Conservation (phyloP, 148 eudicot genomes). For the Dianthus caryophyllus region DNA sequence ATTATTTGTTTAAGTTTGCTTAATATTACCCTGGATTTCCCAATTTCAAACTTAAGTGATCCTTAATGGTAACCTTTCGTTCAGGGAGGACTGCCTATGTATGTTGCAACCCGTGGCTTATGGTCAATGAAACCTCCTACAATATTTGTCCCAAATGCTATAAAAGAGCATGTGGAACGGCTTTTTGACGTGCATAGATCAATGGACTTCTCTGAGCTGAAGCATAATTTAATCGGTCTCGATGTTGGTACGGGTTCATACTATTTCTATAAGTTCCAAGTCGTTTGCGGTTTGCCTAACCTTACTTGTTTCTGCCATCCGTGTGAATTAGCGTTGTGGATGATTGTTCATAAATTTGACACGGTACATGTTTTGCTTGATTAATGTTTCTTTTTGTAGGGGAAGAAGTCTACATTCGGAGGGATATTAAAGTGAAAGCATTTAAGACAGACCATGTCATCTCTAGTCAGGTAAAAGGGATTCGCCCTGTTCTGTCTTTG, state of each 20-base stretch:
- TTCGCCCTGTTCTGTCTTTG: too few relatives aligned
- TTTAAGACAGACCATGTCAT: slow-evolving; percentile 75
- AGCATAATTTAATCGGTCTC: slow-evolving; percentile 62
- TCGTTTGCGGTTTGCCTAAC: background rate
- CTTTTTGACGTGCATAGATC: slow-evolving; percentile 83
- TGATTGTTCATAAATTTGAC: background rate
- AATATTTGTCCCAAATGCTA: slow-evolving; percentile 64
- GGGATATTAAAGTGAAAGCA: slow-evolving; percentile 77
- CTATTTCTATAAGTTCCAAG: background rate
- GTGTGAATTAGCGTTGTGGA: background rate
- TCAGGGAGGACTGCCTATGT: slow-evolving; percentile 95
- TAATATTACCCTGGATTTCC: too few relatives aligned
- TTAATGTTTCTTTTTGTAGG: slow-evolving; percentile 32
- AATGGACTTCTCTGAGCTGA: slow-evolving; percentile 85
- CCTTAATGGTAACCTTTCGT: background rate
- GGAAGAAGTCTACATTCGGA: slow-evolving; percentile 64
- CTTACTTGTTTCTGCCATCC: background rate
- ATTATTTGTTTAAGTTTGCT: background rate
- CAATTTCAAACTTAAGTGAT: background rate
- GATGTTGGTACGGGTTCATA: slow-evolving; percentile 57
- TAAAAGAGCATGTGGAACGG: slow-evolving; percentile 66
- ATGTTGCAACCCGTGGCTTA: slow-evolving; percentile 92
- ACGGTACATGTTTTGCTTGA: background rate
- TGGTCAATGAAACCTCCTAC: slow-evolving; percentile 85
- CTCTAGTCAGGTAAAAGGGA: slow-evolving; percentile 63